Base-by-base conservation (phyloP, 352 stramenopile genomes). In the Globisporangium parvum region DNA sequence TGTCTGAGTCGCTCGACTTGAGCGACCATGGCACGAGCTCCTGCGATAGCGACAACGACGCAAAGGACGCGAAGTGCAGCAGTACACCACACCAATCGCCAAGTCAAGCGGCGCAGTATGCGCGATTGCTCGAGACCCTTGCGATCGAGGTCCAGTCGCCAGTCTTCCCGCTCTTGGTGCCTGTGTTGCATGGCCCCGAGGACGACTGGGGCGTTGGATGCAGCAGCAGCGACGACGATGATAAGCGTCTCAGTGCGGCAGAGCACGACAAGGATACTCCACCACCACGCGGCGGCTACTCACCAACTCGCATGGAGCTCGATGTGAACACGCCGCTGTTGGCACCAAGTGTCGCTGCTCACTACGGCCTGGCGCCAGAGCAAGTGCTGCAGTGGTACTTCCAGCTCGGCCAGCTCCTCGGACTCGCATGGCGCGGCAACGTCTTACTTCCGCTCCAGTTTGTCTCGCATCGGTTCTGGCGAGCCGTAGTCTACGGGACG, bases 121-220 rank as follows among this genome's bases (percentile, higher is more conserved):
- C 87, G n/a, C 58, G 67, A 2, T 41, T 88, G 12, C 68, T 80
- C 24, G 77, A 90, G 55, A 53, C 56, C 6, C 50, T 70, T 6
- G 60, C 74, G 39, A 66, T 54, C 6, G 80, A 88, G 47, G 60
- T 87, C 15, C 82, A 93, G 52, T 93, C 80, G 3, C 71, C 74
- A 31, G 17, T 11, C 1, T 77, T 88, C 26, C 80, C 82, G 3
- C 60, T 93, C 0, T 80, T 93, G 46, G 52, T 68, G 8, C 80
- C 77, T 24, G 20, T 52, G 0, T 0, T 14, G 6, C 21, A 6
- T 20, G 35, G 12, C 17, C 17, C 3, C 15, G 6, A 3, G 4
- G 14, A 6, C 17, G 14, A 4, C 23, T 18, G 20, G n/a, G 1
- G 6, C 24, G 2, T 12, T 21, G 15, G 9, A 11, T 37, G 23